Evolutionary conservation across 2,329 filamentous ascomycete species (phyloP).

Genomic region (Ceratocystis colombiana): DNA sequence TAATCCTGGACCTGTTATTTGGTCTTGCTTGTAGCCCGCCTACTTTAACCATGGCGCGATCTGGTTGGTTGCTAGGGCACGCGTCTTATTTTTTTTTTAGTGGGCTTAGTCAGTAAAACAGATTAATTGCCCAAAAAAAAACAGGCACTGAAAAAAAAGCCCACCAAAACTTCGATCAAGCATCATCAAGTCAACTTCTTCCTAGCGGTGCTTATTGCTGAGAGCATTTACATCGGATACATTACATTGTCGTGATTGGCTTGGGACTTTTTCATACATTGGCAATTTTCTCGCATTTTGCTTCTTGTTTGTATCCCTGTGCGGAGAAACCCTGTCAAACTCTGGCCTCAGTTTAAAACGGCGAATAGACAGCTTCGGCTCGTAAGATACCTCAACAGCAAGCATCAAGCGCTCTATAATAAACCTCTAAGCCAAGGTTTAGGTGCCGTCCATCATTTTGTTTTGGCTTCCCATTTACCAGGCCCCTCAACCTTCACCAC

Average conservation of each 20-base stretch:
- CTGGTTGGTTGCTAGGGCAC: conserved; percentile 6
- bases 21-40: no score
- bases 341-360: not conserved
- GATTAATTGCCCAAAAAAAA: not conserved
- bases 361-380: not conserved
- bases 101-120: not conserved
- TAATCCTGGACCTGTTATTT: no score
- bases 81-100: conserved; percentile 1
- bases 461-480: not conserved
- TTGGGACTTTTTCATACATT: not conserved
- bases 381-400: not conserved
- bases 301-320: not conserved
- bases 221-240: not conserved
- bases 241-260: conserved; percentile 1
- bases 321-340: not conserved
- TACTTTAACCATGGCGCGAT: not conserved
- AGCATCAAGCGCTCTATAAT: not conserved
- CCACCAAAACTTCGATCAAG: not conserved
- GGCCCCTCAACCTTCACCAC: no score
- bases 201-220: not conserved
- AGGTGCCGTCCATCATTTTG: not conserved
- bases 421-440: not conserved
- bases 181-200: not conserved
- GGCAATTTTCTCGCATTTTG: not conserved
- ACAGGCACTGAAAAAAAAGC: not conserved